phyloP scores from a whole-genome alignment of 1,284 basidiomycete species.

The Mycena sp. region DNA sequence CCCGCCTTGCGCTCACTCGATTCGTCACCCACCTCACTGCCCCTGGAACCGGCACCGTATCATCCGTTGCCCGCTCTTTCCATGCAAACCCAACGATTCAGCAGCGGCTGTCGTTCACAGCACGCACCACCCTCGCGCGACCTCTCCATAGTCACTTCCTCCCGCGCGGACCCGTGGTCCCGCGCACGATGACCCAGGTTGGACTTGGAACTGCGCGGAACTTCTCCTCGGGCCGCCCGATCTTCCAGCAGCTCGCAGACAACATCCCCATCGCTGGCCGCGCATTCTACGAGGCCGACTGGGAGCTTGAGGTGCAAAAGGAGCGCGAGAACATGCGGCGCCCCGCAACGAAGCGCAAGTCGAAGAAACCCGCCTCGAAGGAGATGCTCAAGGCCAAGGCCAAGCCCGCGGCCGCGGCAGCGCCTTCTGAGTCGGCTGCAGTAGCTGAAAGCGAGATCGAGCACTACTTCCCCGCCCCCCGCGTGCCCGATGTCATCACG shows the following conservation, averaged over 20 bases:
- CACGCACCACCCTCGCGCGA: slow-evolving; percentile 56
- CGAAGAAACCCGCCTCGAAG: slow-evolving; percentile 37
- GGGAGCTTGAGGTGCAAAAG: slow-evolving; percentile 62
- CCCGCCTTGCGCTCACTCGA: slow-evolving; percentile 61
- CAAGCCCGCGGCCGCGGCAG: slow-evolving; percentile 28
- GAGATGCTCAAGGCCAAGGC: slow-evolving; percentile 45
- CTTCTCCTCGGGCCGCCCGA: slow-evolving; percentile 73
- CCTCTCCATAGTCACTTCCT: slow-evolving; percentile 60
- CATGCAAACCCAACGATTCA: slow-evolving; percentile 53
- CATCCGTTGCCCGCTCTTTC: slow-evolving; percentile 48
- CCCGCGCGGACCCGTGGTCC: slow-evolving; percentile 61
- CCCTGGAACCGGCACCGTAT: slow-evolving; percentile 54
- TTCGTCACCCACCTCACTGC: slow-evolving; percentile 67
- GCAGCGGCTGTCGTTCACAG: slow-evolving; percentile 61
- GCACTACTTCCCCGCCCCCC: slow-evolving; percentile 63
- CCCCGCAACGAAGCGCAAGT: slow-evolving; percentile 43
- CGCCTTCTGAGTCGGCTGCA: slow-evolving; percentile 20
- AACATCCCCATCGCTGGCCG: slow-evolving; percentile 78
- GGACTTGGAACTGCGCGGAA: slow-evolving; percentile 77
- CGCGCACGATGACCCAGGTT: slow-evolving; percentile 64
- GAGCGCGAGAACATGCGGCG: slow-evolving; percentile 51
- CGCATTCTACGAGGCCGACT: slow-evolving; percentile 75
- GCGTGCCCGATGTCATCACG: slow-evolving; percentile 61
- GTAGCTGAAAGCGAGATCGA: slow-evolving; percentile 67
- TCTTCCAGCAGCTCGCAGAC: slow-evolving; percentile 80